Evolutionary conservation across 441 rosid species (phyloP).

Genomic region (Euphorbia celastroides): DNA sequence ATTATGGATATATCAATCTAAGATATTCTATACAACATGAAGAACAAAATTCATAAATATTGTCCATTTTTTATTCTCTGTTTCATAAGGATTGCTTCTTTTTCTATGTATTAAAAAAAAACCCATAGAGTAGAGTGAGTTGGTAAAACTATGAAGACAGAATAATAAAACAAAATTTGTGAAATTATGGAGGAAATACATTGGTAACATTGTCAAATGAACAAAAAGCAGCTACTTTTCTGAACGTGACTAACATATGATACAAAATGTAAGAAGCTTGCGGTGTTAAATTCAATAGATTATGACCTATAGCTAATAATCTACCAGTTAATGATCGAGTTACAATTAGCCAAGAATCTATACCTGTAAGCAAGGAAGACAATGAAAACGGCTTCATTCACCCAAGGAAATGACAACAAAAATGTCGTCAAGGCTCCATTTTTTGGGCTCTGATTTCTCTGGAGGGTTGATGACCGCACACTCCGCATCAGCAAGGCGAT

Average conservation of each 20-base stretch:
- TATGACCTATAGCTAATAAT: background rate
- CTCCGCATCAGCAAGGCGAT: slow-evolving; percentile 56
- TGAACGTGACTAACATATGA: background rate
- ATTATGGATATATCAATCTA: slow-evolving; percentile 35
- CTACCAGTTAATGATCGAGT: background rate
- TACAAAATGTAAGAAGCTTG: slow-evolving; percentile 10
- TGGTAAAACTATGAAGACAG: too few species aligned
- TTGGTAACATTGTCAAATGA: background rate
- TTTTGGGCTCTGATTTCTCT: slow-evolving; percentile 47
- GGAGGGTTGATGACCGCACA: slow-evolving; percentile 71
- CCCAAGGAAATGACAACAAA: slow-evolving; percentile 68
- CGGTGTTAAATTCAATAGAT: background rate
- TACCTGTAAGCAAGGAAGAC: background rate
- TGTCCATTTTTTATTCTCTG: slow-evolving; percentile 7
- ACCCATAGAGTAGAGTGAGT: too few species aligned
- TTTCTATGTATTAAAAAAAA: background rate
- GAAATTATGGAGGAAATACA: background rate
- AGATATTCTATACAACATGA: background rate
- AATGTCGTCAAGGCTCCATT: slow-evolving; percentile 82
- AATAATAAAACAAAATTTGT: background rate
- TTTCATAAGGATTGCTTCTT: background rate
- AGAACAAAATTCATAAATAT: too few species aligned
- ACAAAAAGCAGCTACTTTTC: background rate
- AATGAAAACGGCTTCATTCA: slow-evolving; percentile 39
- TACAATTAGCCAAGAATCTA: background rate